Base-by-base conservation (phyloP, 257 asterid genomes). In the Vinca minor region DNA sequence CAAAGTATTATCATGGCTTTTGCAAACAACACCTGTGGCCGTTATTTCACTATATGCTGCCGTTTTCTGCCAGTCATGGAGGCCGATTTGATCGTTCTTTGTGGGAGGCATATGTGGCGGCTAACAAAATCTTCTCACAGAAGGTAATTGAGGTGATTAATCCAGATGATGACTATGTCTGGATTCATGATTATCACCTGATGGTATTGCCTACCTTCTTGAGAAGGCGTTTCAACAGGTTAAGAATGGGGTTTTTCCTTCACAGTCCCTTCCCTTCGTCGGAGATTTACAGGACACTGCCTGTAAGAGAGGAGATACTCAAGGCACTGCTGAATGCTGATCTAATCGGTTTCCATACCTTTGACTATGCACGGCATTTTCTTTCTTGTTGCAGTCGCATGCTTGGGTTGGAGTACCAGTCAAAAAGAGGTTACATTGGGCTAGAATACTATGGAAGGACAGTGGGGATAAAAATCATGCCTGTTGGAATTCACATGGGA, bases 61-160 rank as follows among this genome's bases (percentile, higher is more conserved):
- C 86, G 0, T 81, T 66, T 59, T 72, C 86, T n/a, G 83, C 81
- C 36, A 81, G 81, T 63, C 81, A 81, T 62, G 83, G 86, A 17
- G 70, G 75, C 15, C 77, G 86, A 47, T 81, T 77, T 52, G 86
- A 81, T 56, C 73, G 83, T 45, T 75, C 83, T 6, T 75, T 68
- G 81, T 81, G 86, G 86, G 83, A 81, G 62, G 81, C 83, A 8
- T 81, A 81, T 64, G 86, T 81, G n/a, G 77, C 79, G 5, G 86
- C 83, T 57, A 81, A 81, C 60, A 78, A 72, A 66, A 81, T 81
- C 63, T 81, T 81, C 65, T 77, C 86, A 1, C 81, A 81, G 52
- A 81, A 75, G 69, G 86, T 81, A 50, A 81, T 75, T 53, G 86
- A 81, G 74, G 86, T 81, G 68, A 81, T 81, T 62, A 81, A 81